A percentile compares a stretch with the other conserved stretches of the same genome.
Evolutionary conservation across 192 early-diverging fungal genomes (phyloP).

Genomic region (Coemansia brasiliensis): DNA sequence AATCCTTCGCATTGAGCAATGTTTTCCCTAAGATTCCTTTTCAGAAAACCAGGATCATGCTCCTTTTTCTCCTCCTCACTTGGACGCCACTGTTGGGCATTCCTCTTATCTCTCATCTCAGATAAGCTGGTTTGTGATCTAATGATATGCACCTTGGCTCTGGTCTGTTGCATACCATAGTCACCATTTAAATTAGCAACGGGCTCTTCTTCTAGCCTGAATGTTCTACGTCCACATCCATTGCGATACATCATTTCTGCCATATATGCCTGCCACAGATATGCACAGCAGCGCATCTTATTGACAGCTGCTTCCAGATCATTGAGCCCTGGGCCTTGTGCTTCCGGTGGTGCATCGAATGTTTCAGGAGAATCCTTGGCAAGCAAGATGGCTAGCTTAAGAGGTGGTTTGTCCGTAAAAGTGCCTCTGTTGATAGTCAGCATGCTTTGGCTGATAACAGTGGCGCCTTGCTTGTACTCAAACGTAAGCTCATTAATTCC

Average conservation of each 20-base stretch:
- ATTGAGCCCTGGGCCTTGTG: constrained; percentile 38
- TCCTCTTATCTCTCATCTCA: constrained; percentile 57
- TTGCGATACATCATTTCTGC: constrained; percentile 67
- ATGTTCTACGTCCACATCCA: constrained; percentile 65
- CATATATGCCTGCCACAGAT: constrained; percentile 74
- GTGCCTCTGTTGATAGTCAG: constrained; percentile 53
- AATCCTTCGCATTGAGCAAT: constrained; percentile 45
- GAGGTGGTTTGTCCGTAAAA: constrained; percentile 55
- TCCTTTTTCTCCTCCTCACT: constrained; percentile 20
- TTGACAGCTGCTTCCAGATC: constrained; percentile 54
- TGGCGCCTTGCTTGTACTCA: constrained; percentile 30
- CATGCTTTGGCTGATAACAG: constrained; percentile 5
- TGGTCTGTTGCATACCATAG: constrained; percentile 40
- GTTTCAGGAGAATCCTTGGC: constrained; percentile 57
- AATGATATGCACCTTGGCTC: constrained; percentile 59
- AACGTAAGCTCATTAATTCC: constrained; percentile 58
- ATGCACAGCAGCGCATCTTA: constrained; percentile 61
- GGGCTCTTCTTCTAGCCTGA: constrained; percentile 61
- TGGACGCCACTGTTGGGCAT: constrained; percentile 59
- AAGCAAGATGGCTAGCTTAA: constrained; percentile 59
- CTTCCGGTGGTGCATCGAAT: constrained; percentile 63
- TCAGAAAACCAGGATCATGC: constrained; percentile 36
- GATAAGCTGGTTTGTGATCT: constrained; percentile 46
- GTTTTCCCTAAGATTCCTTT: constrained; percentile 45
- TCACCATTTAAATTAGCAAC: constrained; percentile 53